Evolutionary conservation across 2,329 filamentous ascomycete species (phyloP), one percentile per base, ranked within the genome.

Genomic region (Fusarium luffae): DNA sequence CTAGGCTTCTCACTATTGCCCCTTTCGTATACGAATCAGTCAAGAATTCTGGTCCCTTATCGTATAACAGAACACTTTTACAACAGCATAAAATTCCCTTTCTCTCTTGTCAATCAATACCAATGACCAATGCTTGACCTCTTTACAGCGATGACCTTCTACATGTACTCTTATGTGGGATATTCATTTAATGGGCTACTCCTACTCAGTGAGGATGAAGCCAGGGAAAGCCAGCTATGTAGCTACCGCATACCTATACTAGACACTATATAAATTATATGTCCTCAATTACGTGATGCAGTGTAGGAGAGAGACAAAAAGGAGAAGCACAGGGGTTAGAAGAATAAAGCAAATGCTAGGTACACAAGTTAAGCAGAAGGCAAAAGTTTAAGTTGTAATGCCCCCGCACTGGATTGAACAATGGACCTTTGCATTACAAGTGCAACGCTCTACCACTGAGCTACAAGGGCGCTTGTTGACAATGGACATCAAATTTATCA

Each of bases 371-470:
- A 10, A 16, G 13, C 3, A 18, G 66, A 58, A 19, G n/a, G 7
- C 25, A 51, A 70, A 70, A 68, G 42, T 2, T 6, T 2, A 10
- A 21, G 10, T 18, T 51, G 3, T 13, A 34, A 32, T 69, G 68
- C 68, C 68, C 43, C 68, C 68, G 40, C 68, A 70, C 68, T 55
- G 68, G 65, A 69, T 71, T 71, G 68, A 71, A 69, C 68, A 59
- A 71, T 71, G 68, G 68, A 71, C 68, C 68, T 70, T 70, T 68
- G 68, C 68, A 70, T 70, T 70, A 71, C 68, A 70, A 70, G 68
- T 70, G 68, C 68, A 68, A 71, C 60, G 68, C 68, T 70, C 63
- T 71, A 71, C 64, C 59, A 69, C 68, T 70, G 68, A 71, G 68
- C 68, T 70, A 71, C 47, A 69, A 69, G 43, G 60, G 66, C 66